Conservation (phyloP, 2,329 filamentous ascomycete genomes). For the Cladosporium sp. region DNA sequence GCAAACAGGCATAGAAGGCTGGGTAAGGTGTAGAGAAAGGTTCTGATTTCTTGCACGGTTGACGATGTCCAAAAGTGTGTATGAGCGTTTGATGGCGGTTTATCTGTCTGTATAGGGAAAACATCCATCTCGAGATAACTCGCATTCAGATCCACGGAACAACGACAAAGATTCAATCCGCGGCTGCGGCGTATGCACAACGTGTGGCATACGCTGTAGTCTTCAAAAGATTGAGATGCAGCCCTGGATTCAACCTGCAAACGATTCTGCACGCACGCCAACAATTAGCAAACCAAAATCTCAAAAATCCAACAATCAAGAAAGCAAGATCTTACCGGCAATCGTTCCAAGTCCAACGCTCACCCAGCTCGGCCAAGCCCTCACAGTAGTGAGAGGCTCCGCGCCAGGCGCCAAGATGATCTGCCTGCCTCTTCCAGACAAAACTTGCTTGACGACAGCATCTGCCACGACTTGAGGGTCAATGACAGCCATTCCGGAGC, state of each 20-base stretch:
- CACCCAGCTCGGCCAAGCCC: slow-evolving; percentile 27
- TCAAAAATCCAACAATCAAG: background rate
- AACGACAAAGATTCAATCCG: too few species aligned
- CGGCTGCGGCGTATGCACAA: background rate
- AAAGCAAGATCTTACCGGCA: background rate
- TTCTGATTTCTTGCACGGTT: background rate
- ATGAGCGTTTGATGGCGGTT: background rate
- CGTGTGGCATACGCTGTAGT: background rate
- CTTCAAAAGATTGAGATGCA: background rate
- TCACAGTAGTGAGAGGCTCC: slow-evolving; percentile 19
- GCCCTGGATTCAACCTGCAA: background rate
- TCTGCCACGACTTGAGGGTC: slow-evolving; percentile 45
- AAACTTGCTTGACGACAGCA: slow-evolving; percentile 48
- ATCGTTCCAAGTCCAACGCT: background rate
- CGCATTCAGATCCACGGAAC: background rate
- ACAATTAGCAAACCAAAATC: background rate
- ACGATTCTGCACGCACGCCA: background rate
- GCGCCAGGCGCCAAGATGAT: slow-evolving; percentile 41
- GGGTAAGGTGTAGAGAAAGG: too few species aligned
- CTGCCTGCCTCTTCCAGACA: slow-evolving; percentile 45
- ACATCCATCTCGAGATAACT: background rate
- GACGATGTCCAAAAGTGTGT: background rate
- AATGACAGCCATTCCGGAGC: slow-evolving; percentile 38
- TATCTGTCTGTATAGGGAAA: background rate
- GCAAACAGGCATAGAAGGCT: too few species aligned